Conservation (phyloP, 2,329 filamentous ascomycete species). For the Akanthomyces dipterigenus region DNA sequence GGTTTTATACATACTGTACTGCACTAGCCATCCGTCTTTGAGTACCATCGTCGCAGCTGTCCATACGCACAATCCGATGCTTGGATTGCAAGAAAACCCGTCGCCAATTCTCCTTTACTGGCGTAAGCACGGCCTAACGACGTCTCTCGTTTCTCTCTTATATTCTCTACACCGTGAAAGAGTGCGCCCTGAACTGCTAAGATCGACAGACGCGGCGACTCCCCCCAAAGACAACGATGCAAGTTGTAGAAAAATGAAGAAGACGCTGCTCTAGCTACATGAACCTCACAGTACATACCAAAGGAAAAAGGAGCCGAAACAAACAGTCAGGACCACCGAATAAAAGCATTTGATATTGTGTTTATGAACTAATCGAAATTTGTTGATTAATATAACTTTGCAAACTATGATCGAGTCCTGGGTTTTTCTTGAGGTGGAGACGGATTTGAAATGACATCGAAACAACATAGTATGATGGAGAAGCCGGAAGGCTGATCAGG, state of each 20-base stretch:
- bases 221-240: too few species aligned
- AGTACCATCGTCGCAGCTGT: too few species aligned
- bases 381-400: constrained; percentile 44
- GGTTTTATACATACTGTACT: too few species aligned
- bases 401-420: constrained; percentile 53
- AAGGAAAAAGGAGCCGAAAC: constrained; percentile 13
- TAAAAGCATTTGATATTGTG: constrained; percentile 27
- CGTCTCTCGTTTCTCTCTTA: too few species aligned
- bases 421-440: constrained; percentile 31
- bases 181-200: too few species aligned
- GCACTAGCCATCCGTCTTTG: too few species aligned
- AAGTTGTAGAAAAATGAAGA: constrained; percentile 1
- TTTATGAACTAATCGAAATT: constrained; percentile 49
- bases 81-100: too few species aligned
- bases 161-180: too few species aligned
- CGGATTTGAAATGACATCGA: constrained; percentile 34
- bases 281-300: constrained; percentile 15
- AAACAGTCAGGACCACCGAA: constrained; percentile 16
- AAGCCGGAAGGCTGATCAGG: constrained; percentile 24
- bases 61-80: too few species aligned
- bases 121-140: too few species aligned
- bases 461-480: constrained; percentile 31
- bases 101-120: too few species aligned
- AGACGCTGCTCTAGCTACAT: constrained; percentile 5
- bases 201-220: too few species aligned